Base-by-base conservation (phyloP, 139 green algal genomes). In the Astrephomene gubernaculifera region DNA sequence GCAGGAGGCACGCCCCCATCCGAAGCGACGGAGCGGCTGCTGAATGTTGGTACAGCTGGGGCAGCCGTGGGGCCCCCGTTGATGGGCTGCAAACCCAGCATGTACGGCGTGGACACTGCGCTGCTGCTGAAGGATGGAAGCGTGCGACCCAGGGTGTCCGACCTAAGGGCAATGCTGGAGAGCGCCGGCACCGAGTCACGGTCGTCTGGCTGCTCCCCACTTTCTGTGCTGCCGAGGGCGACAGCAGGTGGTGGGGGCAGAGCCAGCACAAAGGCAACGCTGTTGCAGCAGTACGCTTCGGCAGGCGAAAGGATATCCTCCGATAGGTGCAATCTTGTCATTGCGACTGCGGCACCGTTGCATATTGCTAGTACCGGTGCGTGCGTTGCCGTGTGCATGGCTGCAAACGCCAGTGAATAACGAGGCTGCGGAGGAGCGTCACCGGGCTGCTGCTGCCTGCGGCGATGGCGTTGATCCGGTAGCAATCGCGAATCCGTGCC, bases 81-180 rank as follows among this genome's bases (percentile, higher is more conserved):
- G 35, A 61, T 45, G 8, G 35, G 79, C 79, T 86, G 65, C 65
- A 86, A 65, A 17, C 79, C 79, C 31, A 86, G 65, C 79, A 86
- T 86, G 64, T 86, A 86, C 12, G 65, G 79, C 44, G 79, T 86
- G 65, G 79, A 86, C 1, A 86, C 65, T 35, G 65, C 45, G 65
- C 79, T 86, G 79, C 54, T 70, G 65, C 36, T 36, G 45, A 78
- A 76, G 22, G 45, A 79, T 12, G 78, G n/a, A n/a, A n/a, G 36
- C 21, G 22, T 29, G 19, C 19, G 43, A 10, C 74, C 78, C 78
- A 84, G 41, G 33, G 36, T 22, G 31, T 72, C 76, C 29, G 72
- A 82, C 33, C 21, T 53, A 22, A 81, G 35, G 35, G 60, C 76
- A 5, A 21, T 25, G 78, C 27, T 4, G 33, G 57, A 63, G 61